Conservation (phyloP, 257 asterid genomes). For the Solanum chilense region DNA sequence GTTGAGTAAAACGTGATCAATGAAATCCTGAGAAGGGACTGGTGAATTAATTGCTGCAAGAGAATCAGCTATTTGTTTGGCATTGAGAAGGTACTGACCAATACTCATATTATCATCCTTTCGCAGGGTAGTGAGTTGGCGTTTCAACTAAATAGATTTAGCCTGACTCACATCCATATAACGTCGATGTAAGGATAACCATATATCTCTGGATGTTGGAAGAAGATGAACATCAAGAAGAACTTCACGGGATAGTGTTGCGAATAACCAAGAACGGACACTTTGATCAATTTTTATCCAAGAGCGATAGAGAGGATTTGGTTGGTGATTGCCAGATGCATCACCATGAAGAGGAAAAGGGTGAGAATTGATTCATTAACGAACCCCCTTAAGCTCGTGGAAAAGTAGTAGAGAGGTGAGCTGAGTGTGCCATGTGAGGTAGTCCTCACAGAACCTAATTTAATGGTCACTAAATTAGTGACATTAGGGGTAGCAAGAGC, state of each 20-base stretch:
- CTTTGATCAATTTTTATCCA: not conserved
- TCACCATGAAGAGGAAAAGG: not conserved
- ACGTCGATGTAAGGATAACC: not conserved
- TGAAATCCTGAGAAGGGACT: too few relatives aligned
- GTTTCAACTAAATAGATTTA: not conserved
- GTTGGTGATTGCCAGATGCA: not conserved
- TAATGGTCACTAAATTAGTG: too few relatives aligned
- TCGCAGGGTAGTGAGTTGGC: too few relatives aligned
- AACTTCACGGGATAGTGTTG: not conserved
- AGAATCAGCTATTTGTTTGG: too few relatives aligned
- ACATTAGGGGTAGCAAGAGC: too few relatives aligned
- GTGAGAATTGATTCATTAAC: not conserved
- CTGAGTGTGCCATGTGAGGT: not conserved
- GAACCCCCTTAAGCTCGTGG: not conserved
- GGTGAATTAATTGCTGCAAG: too few relatives aligned
- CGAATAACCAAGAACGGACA: not conserved
- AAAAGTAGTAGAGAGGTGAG: not conserved
- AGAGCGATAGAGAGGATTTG: not conserved
- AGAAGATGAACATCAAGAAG: not conserved
- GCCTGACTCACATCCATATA: not conserved
- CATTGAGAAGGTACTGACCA: too few relatives aligned
- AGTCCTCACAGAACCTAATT: not conserved
- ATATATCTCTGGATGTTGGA: not conserved
- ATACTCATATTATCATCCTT: too few relatives aligned
- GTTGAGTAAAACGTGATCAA: too few relatives aligned